Percentiles rank a stretch among this genome's conserved stretches.
phyloP scores from a whole-genome alignment of 2,329 filamentous ascomycete species.

The Apiospora pterosperma region DNA sequence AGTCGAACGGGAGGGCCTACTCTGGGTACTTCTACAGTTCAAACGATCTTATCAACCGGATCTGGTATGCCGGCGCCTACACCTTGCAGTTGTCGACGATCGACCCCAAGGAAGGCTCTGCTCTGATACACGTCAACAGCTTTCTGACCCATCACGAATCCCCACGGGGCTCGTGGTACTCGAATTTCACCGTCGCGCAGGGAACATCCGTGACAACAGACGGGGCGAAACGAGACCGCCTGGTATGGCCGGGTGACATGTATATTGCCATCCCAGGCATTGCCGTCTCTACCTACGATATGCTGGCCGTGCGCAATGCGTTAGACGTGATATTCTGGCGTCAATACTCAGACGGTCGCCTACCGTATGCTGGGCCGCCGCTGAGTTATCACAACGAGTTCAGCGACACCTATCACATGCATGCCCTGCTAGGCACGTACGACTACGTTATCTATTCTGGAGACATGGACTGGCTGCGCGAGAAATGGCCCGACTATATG shows the following conservation, averaged over 20 bases:
- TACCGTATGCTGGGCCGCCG: slow-evolving; percentile 49
- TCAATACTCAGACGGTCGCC: slow-evolving; percentile 39
- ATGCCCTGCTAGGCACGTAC: slow-evolving; percentile 52
- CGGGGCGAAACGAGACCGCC: slow-evolving; percentile 56
- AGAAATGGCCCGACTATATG: slow-evolving; percentile 29
- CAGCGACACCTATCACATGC: slow-evolving; percentile 49
- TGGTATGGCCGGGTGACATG: slow-evolving; percentile 62
- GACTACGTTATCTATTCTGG: slow-evolving; percentile 53
- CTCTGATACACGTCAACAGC: slow-evolving; percentile 13
- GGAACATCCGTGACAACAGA: slow-evolving; percentile 37
- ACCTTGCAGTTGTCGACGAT: slow-evolving; percentile 34
- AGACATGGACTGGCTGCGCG: slow-evolving; percentile 34
- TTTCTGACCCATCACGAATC: slow-evolving; percentile 11
- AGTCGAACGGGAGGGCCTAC: slow-evolving; percentile 47
- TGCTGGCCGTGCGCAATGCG: slow-evolving; percentile 46
- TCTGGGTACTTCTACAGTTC: slow-evolving; percentile 51
- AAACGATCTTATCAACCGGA: slow-evolving; percentile 47
- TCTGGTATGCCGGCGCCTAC: slow-evolving; percentile 50
- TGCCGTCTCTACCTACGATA: slow-evolving; percentile 51
- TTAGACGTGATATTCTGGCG: slow-evolving; percentile 44
- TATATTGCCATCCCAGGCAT: slow-evolving; percentile 52
- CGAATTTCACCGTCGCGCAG: slow-evolving; percentile 29
- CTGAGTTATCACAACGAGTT: slow-evolving; percentile 22
- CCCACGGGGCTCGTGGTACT: slow-evolving; percentile 24
- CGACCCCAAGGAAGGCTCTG: slow-evolving; percentile 16